Evolutionary conservation across 2,329 filamentous ascomycete genomes (phyloP), one percentile per base, ranked within the genome.

Genomic region (Eutypa lata): DNA sequence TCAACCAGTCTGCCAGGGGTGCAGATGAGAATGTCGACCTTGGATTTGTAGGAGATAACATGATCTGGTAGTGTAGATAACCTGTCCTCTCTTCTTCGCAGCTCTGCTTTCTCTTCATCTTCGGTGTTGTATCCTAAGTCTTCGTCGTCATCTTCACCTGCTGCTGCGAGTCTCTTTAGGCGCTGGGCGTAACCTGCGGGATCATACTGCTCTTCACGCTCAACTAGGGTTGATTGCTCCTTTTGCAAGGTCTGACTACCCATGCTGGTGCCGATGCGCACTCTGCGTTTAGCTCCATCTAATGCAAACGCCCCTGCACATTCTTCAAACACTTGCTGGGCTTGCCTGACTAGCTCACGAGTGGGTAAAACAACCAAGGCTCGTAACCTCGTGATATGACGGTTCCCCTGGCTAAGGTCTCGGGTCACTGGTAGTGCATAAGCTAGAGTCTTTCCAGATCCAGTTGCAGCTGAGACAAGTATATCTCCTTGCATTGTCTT

Each of bases 1-100:
- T 97, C 93, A 3, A 97, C 91, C 1, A 97, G 81, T 57, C 93
- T 84, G 54, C 94, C 94, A 1, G 93, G 93, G 0, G 93, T 97
- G 68, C 91, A 94, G 48, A 97, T 88, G 24, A 99, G 79, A 33
- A 97, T 82, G 67, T 97, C 92, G 3, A 96, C 84, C 60, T 87
- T 90, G 3, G 90, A 90, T 2, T 73, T 76, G 65, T 83, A 87
- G 26, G 77, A 75, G 33, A 83, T 77, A 28, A 93, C 76, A 66
- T 94, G 85, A 47, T 83, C 78, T 0, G 80, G 79, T 18, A 87
- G 73, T 0, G 65, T 68, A 33, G 42, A 52, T 21, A 66, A 57
- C 46, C 43, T 68, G 63, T 58, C 68, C 56, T 60, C 65, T 37
- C 51, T 61, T 47, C 61, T 61, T 10, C 54, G 60, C 40, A 68